Percentiles rank a stretch among this genome's conserved stretches.
Evolutionary conservation across 805 yeast species (phyloP).

Genomic region (Candida tallmaniae): DNA sequence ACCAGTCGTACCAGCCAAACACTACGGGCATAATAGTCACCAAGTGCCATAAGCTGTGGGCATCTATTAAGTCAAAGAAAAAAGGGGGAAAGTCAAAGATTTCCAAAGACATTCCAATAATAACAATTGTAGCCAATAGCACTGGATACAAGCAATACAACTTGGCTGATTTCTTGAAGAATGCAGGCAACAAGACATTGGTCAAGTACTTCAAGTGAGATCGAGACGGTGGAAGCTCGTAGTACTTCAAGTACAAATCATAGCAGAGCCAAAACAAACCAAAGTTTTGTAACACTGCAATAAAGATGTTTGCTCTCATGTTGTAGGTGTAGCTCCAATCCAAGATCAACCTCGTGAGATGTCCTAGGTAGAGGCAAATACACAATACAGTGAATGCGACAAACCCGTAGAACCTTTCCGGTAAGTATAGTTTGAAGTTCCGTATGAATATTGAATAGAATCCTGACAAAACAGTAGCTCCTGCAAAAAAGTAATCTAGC

Average conservation of each 20-base stretch:
- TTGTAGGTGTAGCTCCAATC: slow-evolving; percentile 93
- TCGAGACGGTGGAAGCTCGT: slow-evolving; percentile 9
- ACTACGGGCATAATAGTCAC: slow-evolving; percentile 59
- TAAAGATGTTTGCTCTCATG: slow-evolving; percentile 80
- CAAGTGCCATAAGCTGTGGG: slow-evolving; percentile 93
- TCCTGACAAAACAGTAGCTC: slow-evolving; percentile 77
- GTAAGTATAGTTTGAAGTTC: slow-evolving; percentile 52
- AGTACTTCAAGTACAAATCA: slow-evolving; percentile 27
- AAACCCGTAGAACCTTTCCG: slow-evolving; percentile 20
- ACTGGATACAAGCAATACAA: slow-evolving; percentile 38
- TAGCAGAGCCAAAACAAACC: slow-evolving; percentile 27
- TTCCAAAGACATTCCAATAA: slow-evolving; percentile 83
- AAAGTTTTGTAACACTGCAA: slow-evolving; percentile 73
- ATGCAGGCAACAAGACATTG: slow-evolving; percentile 23
- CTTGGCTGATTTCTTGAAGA: slow-evolving; percentile 32
- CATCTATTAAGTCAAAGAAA: slow-evolving; percentile 62
- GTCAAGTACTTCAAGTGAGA: slow-evolving; percentile 24
- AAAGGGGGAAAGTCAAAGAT: slow-evolving; percentile 83
- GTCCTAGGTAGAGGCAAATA: slow-evolving; percentile 51
- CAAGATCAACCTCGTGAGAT: slow-evolving; percentile 57
- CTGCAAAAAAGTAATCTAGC: slow-evolving; percentile 90
- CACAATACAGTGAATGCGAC: slow-evolving; percentile 38
- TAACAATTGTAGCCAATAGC: slow-evolving; percentile 38
- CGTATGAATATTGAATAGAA: slow-evolving; percentile 66
- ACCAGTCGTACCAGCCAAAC: slow-evolving; percentile 43